Evolutionary conservation across 1,139 yeast species (phyloP).

Genomic region (Yamadazyma triangularis): DNA sequence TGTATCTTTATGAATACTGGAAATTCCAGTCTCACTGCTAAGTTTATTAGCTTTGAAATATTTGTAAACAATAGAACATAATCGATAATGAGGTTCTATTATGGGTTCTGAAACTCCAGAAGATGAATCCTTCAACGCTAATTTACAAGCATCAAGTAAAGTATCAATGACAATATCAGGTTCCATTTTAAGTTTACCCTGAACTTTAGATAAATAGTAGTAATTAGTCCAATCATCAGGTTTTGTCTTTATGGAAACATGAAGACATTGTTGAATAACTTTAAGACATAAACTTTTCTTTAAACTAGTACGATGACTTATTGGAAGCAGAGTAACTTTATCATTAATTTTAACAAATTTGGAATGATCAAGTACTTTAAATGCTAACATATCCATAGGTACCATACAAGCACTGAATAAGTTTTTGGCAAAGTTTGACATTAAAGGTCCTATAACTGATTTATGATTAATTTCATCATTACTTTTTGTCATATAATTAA

Average conservation of each 20-base stretch:
- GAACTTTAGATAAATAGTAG: constrained; percentile 58
- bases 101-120: constrained; percentile 31
- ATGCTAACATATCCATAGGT: constrained; percentile 67
- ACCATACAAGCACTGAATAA: constrained; percentile 55
- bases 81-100: constrained; percentile 70
- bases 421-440: constrained; percentile 57
- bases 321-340: constrained; percentile 22
- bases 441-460: constrained; percentile 42
- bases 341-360: constrained; percentile 24
- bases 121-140: constrained; percentile 17
- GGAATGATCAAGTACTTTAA: constrained; percentile 36
- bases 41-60: constrained; percentile 38
- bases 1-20: constrained; percentile 31
- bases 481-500: constrained; percentile 38
- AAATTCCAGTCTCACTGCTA: constrained; percentile 29
- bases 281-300: constrained; percentile 25
- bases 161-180: constrained; percentile 32
- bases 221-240: constrained; percentile 59
- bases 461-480: constrained; percentile 15
- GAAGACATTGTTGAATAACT: constrained; percentile 37
- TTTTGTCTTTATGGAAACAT: constrained; percentile 38
- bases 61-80: constrained; percentile 59
- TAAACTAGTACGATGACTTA: constrained; percentile 19
- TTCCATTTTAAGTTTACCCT: constrained; percentile 40
- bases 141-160: constrained; percentile 27